A percentile compares a stretch with the other conserved stretches of the same genome.
Conservation (phyloP, 768 basidiomycete genomes). For the Tremella fuciformis region DNA sequence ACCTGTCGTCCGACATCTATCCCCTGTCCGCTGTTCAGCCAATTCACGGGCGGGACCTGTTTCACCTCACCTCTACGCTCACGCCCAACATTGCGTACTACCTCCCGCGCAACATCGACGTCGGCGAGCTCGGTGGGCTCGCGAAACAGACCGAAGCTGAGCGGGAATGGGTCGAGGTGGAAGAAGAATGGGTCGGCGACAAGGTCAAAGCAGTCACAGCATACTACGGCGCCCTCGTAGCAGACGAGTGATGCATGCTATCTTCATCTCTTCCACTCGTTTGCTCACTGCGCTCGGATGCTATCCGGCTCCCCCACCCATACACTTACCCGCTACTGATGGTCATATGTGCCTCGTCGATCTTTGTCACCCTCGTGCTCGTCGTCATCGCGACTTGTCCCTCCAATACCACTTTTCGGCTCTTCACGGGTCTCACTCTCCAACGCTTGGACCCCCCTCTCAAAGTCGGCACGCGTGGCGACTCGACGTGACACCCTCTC, state of each 20-base stretch:
- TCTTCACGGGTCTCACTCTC: too few species aligned
- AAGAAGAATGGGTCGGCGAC: conserved; percentile 93
- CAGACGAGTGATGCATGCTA: conserved; percentile 12
- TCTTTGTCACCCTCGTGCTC: too few species aligned
- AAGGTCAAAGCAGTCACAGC: conserved; percentile 93
- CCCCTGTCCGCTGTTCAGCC: conserved; percentile 71
- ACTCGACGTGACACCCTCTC: too few species aligned
- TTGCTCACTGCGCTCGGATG: too few species aligned
- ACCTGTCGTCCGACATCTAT: conserved; percentile 53
- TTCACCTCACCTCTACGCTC: conserved; percentile 66
- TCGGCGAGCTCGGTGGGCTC: conserved; percentile 69
- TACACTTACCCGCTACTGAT: too few species aligned
- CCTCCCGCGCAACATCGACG: conserved; percentile 73
- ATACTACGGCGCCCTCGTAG: conserved; percentile 80
- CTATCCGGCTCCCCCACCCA: too few species aligned
- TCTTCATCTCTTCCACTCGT: too few species aligned
- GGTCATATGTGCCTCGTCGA: too few species aligned
- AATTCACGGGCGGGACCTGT: conserved; percentile 77
- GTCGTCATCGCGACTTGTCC: too few species aligned
- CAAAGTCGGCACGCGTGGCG: too few species aligned
- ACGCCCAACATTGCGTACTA: conserved; percentile 84
- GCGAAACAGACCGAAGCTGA: conserved; percentile 39
- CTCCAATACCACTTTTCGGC: too few species aligned
- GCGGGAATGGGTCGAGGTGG: conserved; percentile 73
- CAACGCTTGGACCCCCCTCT: too few species aligned